A percentile compares a stretch with the other conserved stretches of the same genome.
Evolutionary conservation across 2,329 filamentous ascomycete genomes (phyloP).

Genomic region (Phoma herbarum): DNA sequence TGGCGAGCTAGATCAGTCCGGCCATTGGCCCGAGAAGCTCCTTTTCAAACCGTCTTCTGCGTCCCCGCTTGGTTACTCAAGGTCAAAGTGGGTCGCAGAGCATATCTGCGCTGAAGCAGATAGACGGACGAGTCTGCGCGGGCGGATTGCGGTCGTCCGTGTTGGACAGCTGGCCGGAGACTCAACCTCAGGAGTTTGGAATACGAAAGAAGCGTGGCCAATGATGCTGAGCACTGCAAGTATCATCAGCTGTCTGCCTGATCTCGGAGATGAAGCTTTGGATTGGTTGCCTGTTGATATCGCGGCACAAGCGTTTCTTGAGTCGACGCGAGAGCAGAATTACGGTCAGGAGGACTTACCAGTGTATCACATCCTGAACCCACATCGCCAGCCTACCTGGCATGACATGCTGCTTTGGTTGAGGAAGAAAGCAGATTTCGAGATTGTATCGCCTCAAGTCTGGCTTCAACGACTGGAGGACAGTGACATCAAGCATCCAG

Average conservation of each 20-base stretch:
- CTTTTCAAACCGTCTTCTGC: slow-evolving; percentile 55
- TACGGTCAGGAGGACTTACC: slow-evolving; percentile 20
- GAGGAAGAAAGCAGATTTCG: slow-evolving; percentile 48
- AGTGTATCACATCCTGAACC: slow-evolving; percentile 62
- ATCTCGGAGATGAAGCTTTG: slow-evolving; percentile 39
- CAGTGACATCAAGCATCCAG: slow-evolving; percentile 53
- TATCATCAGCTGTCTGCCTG: slow-evolving; percentile 42
- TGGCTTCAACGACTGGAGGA: slow-evolving; percentile 56
- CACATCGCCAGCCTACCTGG: slow-evolving; percentile 56
- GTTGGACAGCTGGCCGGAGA: slow-evolving; percentile 55
- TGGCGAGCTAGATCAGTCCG: slow-evolving; percentile 20
- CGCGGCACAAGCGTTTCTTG: slow-evolving; percentile 59
- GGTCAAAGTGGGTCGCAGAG: slow-evolving; percentile 67
- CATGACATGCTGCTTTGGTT: slow-evolving; percentile 58
- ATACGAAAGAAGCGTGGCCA: slow-evolving; percentile 47
- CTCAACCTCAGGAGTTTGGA: slow-evolving; percentile 39
- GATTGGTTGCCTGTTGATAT: slow-evolving; percentile 49
- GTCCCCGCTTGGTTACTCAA: slow-evolving; percentile 63
- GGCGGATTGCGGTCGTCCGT: slow-evolving; percentile 44
- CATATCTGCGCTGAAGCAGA: slow-evolving; percentile 58
- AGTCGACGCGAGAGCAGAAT: slow-evolving; percentile 41
- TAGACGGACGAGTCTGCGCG: slow-evolving; percentile 38
- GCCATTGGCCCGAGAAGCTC: slow-evolving; percentile 53
- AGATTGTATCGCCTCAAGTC: slow-evolving; percentile 52
- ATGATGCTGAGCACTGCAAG: slow-evolving; percentile 47